Conservation (phyloP, 345 rosid species). For the Euphorbia tirucalli region DNA sequence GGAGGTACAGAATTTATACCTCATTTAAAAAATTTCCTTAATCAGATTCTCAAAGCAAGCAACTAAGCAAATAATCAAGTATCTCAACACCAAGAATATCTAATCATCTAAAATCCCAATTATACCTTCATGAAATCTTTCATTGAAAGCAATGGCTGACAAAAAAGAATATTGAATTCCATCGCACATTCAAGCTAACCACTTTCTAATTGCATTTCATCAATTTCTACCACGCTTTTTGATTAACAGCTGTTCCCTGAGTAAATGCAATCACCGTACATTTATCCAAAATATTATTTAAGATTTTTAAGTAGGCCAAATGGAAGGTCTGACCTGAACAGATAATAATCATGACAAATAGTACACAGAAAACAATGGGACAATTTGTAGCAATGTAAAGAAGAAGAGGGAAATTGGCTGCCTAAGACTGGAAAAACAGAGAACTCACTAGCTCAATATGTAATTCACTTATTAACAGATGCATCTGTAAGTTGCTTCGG, state of each 20-base stretch:
- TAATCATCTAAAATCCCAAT: background rate
- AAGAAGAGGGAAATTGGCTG: too few relatives aligned
- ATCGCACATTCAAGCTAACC: background rate
- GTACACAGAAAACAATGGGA: too few relatives aligned
- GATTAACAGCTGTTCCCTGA: background rate
- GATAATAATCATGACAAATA: background rate
- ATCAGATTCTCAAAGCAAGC: background rate
- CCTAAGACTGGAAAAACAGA: too few relatives aligned
- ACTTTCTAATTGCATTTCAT: constrained; percentile 1
- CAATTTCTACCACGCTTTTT: background rate
- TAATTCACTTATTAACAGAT: too few relatives aligned
- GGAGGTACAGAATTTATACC: background rate
- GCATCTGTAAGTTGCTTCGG: too few relatives aligned
- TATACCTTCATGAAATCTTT: background rate
- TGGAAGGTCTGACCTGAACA: background rate
- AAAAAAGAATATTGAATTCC: background rate
- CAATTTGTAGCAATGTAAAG: too few relatives aligned
- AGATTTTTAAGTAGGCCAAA: background rate
- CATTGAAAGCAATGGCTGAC: constrained; percentile 1
- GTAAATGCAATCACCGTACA: background rate
- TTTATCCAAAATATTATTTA: background rate
- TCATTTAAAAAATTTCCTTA: background rate
- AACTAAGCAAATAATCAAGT: background rate
- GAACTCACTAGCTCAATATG: too few relatives aligned
- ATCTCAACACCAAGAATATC: background rate